Evolutionary conservation across 371 early-diverging fungal species (phyloP), one percentile per base, ranked within the genome.

Genomic region (Rhizopus microsporus): DNA sequence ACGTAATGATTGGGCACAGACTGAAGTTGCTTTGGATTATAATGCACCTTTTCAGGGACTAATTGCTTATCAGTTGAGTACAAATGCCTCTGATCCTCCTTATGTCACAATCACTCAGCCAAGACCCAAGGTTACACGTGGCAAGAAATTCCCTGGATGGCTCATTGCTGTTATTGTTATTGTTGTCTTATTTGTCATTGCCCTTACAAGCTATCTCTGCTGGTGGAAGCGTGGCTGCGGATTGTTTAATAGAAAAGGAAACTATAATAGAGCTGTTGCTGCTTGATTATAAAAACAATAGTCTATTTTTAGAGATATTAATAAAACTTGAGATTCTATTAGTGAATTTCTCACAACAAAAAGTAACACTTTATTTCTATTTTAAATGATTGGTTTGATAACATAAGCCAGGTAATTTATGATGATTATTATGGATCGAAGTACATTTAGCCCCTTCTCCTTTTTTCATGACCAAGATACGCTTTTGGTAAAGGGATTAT

Each of bases 1-100:
- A 6, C 82, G 85, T 12, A 51, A 65, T 15, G 69, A 82, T 44
- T 82, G 72, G 67, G 33, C 55, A 16, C 79, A 84, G 53, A 74
- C 71, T 15, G 85, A 77, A 65, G 87, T 84, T 6, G 85, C 87
- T 3, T 50, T 87, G 46, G 87, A 87, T 58, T 87, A 87, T 61
- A 87, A 87, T 63, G 84, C 87, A 5, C 85, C 85, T 0, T 83
- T 85, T 56, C 81, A 80, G 31, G 82, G 80, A 3, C 48, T 87
- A 38, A 60, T 87, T 43, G 87, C 87, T 7, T 79, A 83, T 58
- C 83, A 84, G 54, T 69, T 85, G n/a, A 71, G 74, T 55, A 61
- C 65, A 12, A 54, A 72, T 7, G 60, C 71, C 3, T 30, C 46
- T 2, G 81, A 81, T 44, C 87, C 85, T 31, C 81, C 80, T 3